Evolutionary conservation across 352 stramenopile species (phyloP).

Genomic region (Saprolegnia parasitica): DNA sequence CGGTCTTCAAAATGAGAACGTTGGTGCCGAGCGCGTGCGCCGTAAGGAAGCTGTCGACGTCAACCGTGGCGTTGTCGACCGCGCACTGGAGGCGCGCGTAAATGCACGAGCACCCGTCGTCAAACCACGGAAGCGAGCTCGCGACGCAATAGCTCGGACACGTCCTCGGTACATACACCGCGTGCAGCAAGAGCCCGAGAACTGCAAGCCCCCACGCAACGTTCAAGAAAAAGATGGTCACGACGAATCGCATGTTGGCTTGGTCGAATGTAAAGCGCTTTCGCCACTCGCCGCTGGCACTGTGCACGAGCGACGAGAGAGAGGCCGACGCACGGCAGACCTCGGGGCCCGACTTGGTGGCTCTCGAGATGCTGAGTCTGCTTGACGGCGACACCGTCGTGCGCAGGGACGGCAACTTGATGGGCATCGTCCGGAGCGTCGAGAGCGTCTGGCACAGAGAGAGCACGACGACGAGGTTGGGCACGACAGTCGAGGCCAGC

Average conservation of each 20-base stretch:
- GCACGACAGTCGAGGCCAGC: background rate
- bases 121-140: background rate
- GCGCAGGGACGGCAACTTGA: background rate
- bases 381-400: background rate
- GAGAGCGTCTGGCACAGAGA: background rate
- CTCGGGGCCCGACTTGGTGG: background rate
- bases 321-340: background rate
- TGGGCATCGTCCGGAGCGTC: slow-evolving; percentile 7
- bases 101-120: background rate
- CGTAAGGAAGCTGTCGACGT: background rate
- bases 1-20: background rate
- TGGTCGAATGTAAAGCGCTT: slow-evolving; percentile 3
- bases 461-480: background rate
- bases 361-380: background rate
- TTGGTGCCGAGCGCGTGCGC: background rate
- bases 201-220: slow-evolving; percentile 1
- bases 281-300: background rate
- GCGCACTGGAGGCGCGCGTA: background rate
- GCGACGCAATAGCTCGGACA: background rate
- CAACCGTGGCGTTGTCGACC: background rate
- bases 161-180: background rate
- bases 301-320: background rate
- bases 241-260: background rate
- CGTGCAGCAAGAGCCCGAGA: background rate
- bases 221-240: background rate